Evolutionary conservation across 345 rosid species (phyloP).

Genomic region (Durio zibethinus): DNA sequence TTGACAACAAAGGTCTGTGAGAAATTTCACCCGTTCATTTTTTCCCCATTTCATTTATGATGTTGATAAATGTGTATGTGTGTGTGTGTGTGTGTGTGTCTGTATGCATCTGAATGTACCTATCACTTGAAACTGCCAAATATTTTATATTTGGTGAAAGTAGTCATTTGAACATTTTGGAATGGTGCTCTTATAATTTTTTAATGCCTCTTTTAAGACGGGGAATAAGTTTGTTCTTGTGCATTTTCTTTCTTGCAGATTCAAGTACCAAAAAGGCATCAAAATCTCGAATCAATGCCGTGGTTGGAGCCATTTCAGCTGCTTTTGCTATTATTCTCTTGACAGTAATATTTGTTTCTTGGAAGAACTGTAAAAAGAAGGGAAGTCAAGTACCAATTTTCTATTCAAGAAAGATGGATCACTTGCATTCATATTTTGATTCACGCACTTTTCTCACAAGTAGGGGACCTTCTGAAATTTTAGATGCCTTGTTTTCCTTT

Average conservation of each 20-base stretch:
- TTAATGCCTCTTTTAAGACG: background rate
- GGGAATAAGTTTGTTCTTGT: background rate
- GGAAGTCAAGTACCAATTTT: background rate
- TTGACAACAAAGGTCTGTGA: constrained; percentile 25
- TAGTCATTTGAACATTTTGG: background rate
- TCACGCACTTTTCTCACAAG: constrained; percentile 12
- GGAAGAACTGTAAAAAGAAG: constrained; percentile 17
- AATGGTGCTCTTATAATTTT: background rate
- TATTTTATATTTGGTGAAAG: background rate
- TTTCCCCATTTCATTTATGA: background rate
- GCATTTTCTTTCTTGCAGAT: constrained; percentile 18
- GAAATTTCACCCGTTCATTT: background rate
- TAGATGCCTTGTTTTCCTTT: background rate
- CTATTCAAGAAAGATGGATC: background rate
- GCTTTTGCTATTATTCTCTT: constrained; percentile 13
- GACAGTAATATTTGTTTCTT: constrained; percentile 10
- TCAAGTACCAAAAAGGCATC: constrained; percentile 6
- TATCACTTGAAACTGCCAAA: background rate
- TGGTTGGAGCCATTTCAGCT: constrained; percentile 24
- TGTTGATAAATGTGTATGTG: background rate
- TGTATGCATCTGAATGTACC: background rate
- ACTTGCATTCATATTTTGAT: constrained; percentile 11
- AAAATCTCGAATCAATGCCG: constrained; percentile 5
- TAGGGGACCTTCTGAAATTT: background rate
- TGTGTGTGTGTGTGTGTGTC: background rate